Conservation (phyloP, 2,329 filamentous ascomycete species). For the Bipolaris victoriae region DNA sequence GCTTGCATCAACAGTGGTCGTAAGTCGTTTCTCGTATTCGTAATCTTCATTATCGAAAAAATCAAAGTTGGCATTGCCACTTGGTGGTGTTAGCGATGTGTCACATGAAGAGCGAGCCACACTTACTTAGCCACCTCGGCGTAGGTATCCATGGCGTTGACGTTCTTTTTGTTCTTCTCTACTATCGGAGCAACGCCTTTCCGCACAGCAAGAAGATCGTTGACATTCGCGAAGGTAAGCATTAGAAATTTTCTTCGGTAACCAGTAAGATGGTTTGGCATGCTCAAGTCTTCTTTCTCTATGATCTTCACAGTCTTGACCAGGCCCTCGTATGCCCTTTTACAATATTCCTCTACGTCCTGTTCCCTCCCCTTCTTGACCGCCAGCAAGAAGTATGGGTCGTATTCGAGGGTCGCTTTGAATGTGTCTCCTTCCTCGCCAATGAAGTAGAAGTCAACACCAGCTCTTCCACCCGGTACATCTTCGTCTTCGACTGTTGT, state of each 20-base stretch:
- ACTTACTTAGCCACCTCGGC: slow-evolving; percentile 88
- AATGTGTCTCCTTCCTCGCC: slow-evolving; percentile 77
- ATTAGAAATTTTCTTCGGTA: slow-evolving; percentile 88
- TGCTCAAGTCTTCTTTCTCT: slow-evolving; percentile 90
- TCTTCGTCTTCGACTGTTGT: slow-evolving; percentile 86
- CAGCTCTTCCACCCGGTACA: slow-evolving; percentile 81
- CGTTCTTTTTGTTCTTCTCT: slow-evolving; percentile 94
- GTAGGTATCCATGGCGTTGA: slow-evolving; percentile 98
- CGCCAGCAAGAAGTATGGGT: slow-evolving; percentile 93
- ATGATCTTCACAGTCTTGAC: slow-evolving; percentile 78
- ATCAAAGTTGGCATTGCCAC: slow-evolving; percentile 82
- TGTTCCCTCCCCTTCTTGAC: slow-evolving; percentile 85
- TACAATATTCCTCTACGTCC: slow-evolving; percentile 95
- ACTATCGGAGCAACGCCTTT: slow-evolving; percentile 87
- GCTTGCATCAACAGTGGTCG: slow-evolving; percentile 84
- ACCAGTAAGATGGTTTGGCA: slow-evolving; percentile 95
- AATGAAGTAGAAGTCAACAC: slow-evolving; percentile 96
- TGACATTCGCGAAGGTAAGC: slow-evolving; percentile 85
- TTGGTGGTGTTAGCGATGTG: slow-evolving; percentile 45
- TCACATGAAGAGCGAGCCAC: slow-evolving; percentile 2
- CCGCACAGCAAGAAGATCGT: slow-evolving; percentile 82
- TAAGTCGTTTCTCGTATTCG: slow-evolving; percentile 79
- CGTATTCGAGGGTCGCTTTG: slow-evolving; percentile 95
- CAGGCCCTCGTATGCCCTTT: slow-evolving; percentile 78
- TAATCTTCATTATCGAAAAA: slow-evolving; percentile 87